phyloP scores from a whole-genome alignment of 2,329 filamentous ascomycete genomes.

The Calonectria naviculata region DNA sequence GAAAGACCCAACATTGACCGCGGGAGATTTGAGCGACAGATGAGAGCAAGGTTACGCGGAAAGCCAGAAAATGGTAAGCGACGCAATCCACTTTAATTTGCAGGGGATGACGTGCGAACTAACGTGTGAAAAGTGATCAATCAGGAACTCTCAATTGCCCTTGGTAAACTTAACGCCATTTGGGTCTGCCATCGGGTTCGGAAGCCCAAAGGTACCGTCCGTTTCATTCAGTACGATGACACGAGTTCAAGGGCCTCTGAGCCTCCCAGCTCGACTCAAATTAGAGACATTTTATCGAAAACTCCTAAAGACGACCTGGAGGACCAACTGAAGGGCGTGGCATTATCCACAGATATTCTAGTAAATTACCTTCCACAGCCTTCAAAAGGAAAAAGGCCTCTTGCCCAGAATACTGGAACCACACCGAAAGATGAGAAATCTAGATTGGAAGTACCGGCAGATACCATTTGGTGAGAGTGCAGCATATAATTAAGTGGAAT shows the following conservation, averaged over 20 bases:
- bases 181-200: conserved; percentile 28
- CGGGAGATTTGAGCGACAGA: conserved; percentile 13
- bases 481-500: background rate
- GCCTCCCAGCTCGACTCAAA: conserved; percentile 38
- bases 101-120: background rate
- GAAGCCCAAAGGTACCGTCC: conserved; percentile 28
- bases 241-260: background rate
- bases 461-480: background rate
- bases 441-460: background rate
- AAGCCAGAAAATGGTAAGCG: conserved; percentile 15
- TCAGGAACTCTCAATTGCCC: background rate
- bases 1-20: conserved; percentile 13
- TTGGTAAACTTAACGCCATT: conserved; percentile 5
- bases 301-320: background rate
- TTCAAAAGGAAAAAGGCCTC: no score
- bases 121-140: background rate
- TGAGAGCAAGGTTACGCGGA: conserved; percentile 15
- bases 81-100: background rate
- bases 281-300: conserved; percentile 30
- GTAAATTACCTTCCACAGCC: conserved; percentile 4
- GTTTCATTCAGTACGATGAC: conserved; percentile 28
- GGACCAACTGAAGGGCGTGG: background rate
- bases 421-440: background rate
- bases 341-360: background rate
- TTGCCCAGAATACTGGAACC: background rate